phyloP scores from a whole-genome alignment of 371 early-diverging fungal species.

The Mortierella sp. region DNA sequence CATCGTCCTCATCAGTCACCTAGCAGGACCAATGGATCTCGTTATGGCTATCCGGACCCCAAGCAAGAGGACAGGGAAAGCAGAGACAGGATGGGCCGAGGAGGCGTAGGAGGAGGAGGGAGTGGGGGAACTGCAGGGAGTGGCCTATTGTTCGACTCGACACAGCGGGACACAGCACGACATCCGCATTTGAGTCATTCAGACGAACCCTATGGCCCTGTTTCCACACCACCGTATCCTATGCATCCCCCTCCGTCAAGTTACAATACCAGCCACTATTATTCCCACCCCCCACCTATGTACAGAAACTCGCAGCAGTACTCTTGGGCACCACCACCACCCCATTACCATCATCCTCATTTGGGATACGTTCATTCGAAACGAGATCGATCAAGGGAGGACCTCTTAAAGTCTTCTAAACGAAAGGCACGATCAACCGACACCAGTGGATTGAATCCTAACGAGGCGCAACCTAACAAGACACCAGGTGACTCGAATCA shows the following conservation, averaged over 20 bases:
- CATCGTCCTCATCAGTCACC: slow-evolving; percentile 1
- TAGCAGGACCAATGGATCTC: slow-evolving; percentile 11
- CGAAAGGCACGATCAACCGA: background rate
- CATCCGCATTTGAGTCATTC: no score
- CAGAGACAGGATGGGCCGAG: background rate
- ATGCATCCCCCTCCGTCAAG: no score
- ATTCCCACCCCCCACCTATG: no score
- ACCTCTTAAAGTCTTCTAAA: slow-evolving; percentile 1
- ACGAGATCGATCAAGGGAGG: background rate
- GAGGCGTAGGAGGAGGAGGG: background rate
- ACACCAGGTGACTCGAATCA: slow-evolving; percentile 1
- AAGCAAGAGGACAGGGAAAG: background rate
- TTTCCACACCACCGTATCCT: no score
- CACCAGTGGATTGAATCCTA: background rate
- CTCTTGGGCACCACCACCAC: background rate
- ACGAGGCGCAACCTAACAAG: background rate
- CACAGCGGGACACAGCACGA: no score
- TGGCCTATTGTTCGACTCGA: no score
- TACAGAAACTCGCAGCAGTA: no score
- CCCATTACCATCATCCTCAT: background rate
- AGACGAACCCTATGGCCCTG: no score
- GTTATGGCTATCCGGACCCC: background rate
- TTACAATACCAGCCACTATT: no score
- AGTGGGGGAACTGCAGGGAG: no score
- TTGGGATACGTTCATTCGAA: slow-evolving; percentile 1